Percentiles rank a stretch among this genome's conserved stretches.
Evolutionary conservation across 2,329 filamentous ascomycete species (phyloP).

Genomic region (Cordyceps pruinosa): DNA sequence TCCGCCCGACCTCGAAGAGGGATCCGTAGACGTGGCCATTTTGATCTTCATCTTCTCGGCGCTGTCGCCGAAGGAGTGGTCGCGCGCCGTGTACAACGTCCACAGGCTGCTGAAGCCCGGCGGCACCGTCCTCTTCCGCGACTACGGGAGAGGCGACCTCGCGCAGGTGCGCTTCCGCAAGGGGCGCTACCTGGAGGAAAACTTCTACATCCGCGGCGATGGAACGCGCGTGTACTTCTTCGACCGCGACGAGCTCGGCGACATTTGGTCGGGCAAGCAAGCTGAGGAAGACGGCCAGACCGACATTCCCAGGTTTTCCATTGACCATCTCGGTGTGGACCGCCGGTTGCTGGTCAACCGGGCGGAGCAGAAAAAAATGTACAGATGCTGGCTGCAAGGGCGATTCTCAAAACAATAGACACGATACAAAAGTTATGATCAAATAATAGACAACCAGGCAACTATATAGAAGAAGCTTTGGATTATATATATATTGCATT

Average conservation of each 20-base stretch:
- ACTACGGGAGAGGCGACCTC: slow-evolving; percentile 92
- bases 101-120: slow-evolving; percentile 80
- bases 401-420: slow-evolving; percentile 64
- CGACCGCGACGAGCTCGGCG: slow-evolving; percentile 70
- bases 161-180: slow-evolving; percentile 97
- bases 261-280: slow-evolving; percentile 62
- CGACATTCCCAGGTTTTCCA: slow-evolving; percentile 48
- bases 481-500: too few species aligned
- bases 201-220: slow-evolving; percentile 94
- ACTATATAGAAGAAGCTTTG: too few species aligned
- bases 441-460: slow-evolving; percentile 10
- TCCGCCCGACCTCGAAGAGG: slow-evolving; percentile 68
- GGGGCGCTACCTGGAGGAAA: slow-evolving; percentile 86
- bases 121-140: slow-evolving; percentile 88
- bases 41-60: slow-evolving; percentile 98
- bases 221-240: slow-evolving; percentile 98
- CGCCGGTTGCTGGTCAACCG: slow-evolving; percentile 87
- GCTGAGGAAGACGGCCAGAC: slow-evolving; percentile 20
- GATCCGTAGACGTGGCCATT: slow-evolving; percentile 83
- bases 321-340: slow-evolving; percentile 76
- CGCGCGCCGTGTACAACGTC: slow-evolving; percentile 72
- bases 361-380: slow-evolving; percentile 91
- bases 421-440: slow-evolving; percentile 5
- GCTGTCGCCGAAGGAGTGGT: slow-evolving; percentile 78
- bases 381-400: slow-evolving; percentile 91